Evolutionary conservation across 495 filamentous ascomycete species (phyloP).

Genomic region (Aspergillus biplanus): DNA sequence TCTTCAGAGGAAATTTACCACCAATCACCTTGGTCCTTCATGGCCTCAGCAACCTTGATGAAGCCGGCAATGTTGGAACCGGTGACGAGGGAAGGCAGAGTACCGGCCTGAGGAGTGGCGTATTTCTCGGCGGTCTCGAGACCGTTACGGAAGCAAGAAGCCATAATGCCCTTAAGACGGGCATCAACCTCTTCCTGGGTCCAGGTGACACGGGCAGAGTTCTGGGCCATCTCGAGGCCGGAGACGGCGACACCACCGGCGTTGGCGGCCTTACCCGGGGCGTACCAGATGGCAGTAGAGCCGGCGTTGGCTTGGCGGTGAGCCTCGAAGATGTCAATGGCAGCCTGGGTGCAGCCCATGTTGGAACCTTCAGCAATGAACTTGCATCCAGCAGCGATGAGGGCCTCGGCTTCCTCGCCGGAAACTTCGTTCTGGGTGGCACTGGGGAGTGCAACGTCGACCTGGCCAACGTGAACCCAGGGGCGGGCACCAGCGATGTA

Average conservation of each 20-base stretch:
- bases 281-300: slow-evolving; percentile 85
- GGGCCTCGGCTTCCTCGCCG: slow-evolving; percentile 81
- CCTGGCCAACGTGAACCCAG: slow-evolving; percentile 84
- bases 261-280: slow-evolving; percentile 91
- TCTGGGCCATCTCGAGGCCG: slow-evolving; percentile 99
- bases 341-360: slow-evolving; percentile 97
- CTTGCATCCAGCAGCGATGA: slow-evolving; percentile 74
- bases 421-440: slow-evolving; percentile 98
- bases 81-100: slow-evolving; percentile 86
- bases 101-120: slow-evolving; percentile 73
- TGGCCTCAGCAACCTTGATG: slow-evolving; percentile 91
- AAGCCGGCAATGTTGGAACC: slow-evolving; percentile 98
- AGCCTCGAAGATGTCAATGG: slow-evolving; percentile 92
- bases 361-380: slow-evolving; percentile 98
- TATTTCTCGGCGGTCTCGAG: slow-evolving; percentile 88
- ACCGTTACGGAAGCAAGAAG: slow-evolving; percentile 89
- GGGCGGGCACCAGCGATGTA: slow-evolving; percentile 89
- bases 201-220: slow-evolving; percentile 84
- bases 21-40: slow-evolving; percentile 98
- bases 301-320: slow-evolving; percentile 70
- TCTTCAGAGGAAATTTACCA: slow-evolving; percentile 57
- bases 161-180: slow-evolving; percentile 93
- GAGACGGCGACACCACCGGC: slow-evolving; percentile 97
- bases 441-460: slow-evolving; percentile 89
- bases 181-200: slow-evolving; percentile 87